These are phyloP conservation scores for Holtermannia corniformis DNA, from an alignment of 768 basidiomycete species.

Conservation along the genomic window DNA sequence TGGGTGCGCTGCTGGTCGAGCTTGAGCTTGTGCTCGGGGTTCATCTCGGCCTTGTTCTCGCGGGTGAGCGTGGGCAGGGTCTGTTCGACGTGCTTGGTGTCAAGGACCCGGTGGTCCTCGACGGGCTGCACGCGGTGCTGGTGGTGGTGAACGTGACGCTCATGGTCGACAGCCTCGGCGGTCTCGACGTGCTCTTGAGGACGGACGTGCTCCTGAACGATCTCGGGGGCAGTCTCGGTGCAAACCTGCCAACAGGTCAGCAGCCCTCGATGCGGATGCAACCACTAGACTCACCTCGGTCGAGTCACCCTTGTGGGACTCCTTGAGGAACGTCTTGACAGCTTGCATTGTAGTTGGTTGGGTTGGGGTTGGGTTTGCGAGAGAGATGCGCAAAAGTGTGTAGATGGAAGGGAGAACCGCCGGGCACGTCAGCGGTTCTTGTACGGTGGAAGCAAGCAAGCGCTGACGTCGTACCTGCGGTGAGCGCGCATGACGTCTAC, in stretches of 20 bases:
- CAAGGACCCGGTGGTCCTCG: constrained; percentile 29
- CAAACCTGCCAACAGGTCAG: constrained; percentile 28
- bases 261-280: background rate
- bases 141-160: constrained; percentile 40
- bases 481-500: no score
- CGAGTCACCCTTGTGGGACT: constrained; percentile 22
- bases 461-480: background rate
- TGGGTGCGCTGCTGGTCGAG: constrained; percentile 35
- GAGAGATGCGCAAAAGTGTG: background rate
- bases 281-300: constrained; percentile 26
- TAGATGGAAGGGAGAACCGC: constrained; percentile 1
- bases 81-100: constrained; percentile 34
- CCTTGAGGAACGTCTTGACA: constrained; percentile 10
- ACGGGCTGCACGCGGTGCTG: constrained; percentile 43
- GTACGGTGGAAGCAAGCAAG: background rate
- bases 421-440: background rate
- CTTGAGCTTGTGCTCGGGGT: constrained; percentile 40
- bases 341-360: constrained; percentile 13
- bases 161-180: constrained; percentile 41
- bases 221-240: constrained; percentile 39
- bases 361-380: constrained; percentile 7
- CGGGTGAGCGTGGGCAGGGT: constrained; percentile 33
- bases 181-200: constrained; percentile 33
- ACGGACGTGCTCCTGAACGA: constrained; percentile 38
- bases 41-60: constrained; percentile 40